A percentile compares a stretch with the other conserved stretches of the same genome.
These are phyloP conservation scores for Chalara sp. DNA, from an alignment of 2,329 filamentous ascomycete species.

Conservation along the genomic window DNA sequence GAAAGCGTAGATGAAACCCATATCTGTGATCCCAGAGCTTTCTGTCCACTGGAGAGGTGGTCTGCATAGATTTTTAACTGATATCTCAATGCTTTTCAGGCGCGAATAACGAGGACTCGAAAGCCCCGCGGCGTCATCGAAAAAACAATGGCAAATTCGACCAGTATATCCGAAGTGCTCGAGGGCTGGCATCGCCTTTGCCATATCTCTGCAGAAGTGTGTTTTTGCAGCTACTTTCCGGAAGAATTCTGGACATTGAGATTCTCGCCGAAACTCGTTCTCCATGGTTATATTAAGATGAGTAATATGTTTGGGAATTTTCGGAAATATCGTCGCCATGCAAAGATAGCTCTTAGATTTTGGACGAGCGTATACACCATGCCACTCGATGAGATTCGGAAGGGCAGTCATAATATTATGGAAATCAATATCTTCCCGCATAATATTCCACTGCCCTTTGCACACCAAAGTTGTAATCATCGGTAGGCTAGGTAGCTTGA, in stretches of 20 bases:
- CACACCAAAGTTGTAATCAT: slow-evolving; percentile 62
- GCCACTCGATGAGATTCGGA: slow-evolving; percentile 54
- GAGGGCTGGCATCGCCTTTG: slow-evolving; percentile 50
- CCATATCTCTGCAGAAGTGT: slow-evolving; percentile 61
- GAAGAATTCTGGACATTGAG: slow-evolving; percentile 52
- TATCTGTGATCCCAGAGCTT: slow-evolving; percentile 64
- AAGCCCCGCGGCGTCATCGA: slow-evolving; percentile 47
- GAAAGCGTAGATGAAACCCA: slow-evolving; percentile 65
- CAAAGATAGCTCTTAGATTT: slow-evolving; percentile 69
- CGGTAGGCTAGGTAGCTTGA: slow-evolving; percentile 23
- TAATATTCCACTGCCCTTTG: slow-evolving; percentile 72
- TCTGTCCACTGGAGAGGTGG: slow-evolving; percentile 45
- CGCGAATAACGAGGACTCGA: slow-evolving; percentile 38
- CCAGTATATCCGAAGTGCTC: slow-evolving; percentile 69
- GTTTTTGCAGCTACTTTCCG: slow-evolving; percentile 48
- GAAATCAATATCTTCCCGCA: slow-evolving; percentile 58
- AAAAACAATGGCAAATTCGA: slow-evolving; percentile 63
- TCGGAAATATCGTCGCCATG: slow-evolving; percentile 56
- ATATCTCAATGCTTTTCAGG: slow-evolving; percentile 62
- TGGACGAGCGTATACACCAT: slow-evolving; percentile 55
- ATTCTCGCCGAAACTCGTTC: slow-evolving; percentile 62
- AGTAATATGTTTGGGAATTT: slow-evolving; percentile 50
- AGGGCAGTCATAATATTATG: slow-evolving; percentile 52
- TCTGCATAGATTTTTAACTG: slow-evolving; percentile 69
- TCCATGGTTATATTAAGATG: slow-evolving; percentile 64